Percentiles rank a stretch among this genome's conserved stretches.
These are phyloP conservation scores for Blastocrithidia nonstop DNA, from an alignment of 208 protist species.

Conservation along the genomic window DNA sequence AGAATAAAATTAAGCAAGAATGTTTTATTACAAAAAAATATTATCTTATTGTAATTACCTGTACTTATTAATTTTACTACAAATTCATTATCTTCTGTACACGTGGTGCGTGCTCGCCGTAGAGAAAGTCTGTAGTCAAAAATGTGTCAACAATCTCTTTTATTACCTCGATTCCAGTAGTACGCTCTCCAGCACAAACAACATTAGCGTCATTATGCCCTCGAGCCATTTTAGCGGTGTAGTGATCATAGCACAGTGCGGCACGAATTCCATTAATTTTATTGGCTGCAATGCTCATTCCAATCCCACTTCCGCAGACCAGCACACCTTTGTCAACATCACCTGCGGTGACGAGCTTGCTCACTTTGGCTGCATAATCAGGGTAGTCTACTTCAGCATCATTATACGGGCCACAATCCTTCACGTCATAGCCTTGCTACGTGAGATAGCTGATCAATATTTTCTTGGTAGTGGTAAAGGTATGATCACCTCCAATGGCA, in stretches of 20 bases:
- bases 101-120: not conserved
- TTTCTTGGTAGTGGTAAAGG: too few relatives aligned
- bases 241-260: conserved; percentile 86
- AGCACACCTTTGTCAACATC: too few relatives aligned
- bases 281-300: conserved; percentile 92
- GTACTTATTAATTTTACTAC: not conserved
- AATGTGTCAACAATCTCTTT: not conserved
- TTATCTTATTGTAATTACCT: not conserved
- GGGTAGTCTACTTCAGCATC: too few relatives aligned
- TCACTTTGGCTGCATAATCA: too few relatives aligned
- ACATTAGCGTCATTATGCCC: conserved; percentile 90
- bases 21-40: not conserved
- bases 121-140: not conserved
- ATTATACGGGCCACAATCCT: too few relatives aligned
- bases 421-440: too few relatives aligned
- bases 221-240: conserved; percentile 72
- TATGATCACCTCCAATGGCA: too few relatives aligned
- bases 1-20: not conserved
- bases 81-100: not conserved
- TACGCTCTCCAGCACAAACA: conserved; percentile 25
- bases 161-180: not conserved
- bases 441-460: too few relatives aligned
- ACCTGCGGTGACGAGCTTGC: too few relatives aligned
- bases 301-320: conserved; percentile 90
- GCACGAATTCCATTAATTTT: conserved; percentile 86